Evolutionary conservation across 1,284 basidiomycete genomes (phyloP), one percentile per base, ranked within the genome.

Genomic region (Jaminaea rosea): DNA sequence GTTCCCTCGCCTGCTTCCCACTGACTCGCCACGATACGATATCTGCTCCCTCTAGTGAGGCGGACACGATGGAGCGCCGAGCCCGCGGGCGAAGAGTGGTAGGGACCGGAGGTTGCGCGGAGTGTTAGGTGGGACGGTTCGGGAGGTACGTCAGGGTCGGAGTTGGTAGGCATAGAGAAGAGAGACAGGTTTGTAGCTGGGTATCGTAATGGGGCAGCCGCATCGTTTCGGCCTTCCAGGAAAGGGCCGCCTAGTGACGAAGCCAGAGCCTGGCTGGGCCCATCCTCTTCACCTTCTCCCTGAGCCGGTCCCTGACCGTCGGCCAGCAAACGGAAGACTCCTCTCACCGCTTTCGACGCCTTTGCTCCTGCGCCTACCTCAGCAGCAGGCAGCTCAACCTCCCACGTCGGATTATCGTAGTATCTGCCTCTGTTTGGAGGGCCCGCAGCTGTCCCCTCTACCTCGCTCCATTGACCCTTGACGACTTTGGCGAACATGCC

Each of bases 141-240:
- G 4, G 4, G 39, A 42, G 39, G 39, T 23, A 21, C 19, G 39
- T 42, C 4, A 5, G 17, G 19, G 39, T 13, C 15, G 19, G n/a
- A 36, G 6, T 36, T 15, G 6, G 34, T n/a, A 42, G 39, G 39
- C 11, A 42, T 11, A 11, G 23, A 11, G 19, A 42, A 42, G 39
- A 42, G 39, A 11, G 39, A 42, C 39, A 42, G 19, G 39, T 42
- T 42, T n/a, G 24, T 42, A n/a, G n/a, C n/a, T n/a, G n/a, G n/a
- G n/a, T n/a, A n/a, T n/a, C n/a, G n/a, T n/a, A n/a, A n/a, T n/a
- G n/a, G n/a, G n/a, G n/a, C 19, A 11, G 19, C 13, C 19, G 39
- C 7, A 21, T n/a, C 15, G 13, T 13, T 11, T 23, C 19, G 4
- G 4, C 6, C 19, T 42, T 11, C 19, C 11, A 2, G 4, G 39